These are phyloP conservation scores for Diversispora epigaea DNA, from an alignment of 192 early-diverging fungal species.

Conservation along the genomic window DNA sequence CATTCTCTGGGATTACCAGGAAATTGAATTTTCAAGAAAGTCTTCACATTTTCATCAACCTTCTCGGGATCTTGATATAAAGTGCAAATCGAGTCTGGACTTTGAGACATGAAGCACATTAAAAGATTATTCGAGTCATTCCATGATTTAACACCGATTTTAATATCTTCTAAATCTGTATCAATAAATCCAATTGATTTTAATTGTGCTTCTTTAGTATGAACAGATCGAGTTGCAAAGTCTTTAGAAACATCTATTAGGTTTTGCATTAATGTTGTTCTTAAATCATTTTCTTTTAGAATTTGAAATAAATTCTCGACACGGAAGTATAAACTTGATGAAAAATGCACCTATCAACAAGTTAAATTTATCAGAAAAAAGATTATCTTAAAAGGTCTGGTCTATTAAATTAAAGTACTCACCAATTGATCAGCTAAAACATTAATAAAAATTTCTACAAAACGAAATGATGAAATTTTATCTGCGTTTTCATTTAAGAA, in stretches of 20 bases:
- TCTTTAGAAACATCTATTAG: conserved; percentile 25
- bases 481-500: conserved; percentile 1
- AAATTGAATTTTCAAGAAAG: conserved; percentile 25
- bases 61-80: conserved; percentile 23
- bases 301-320: conserved; percentile 25
- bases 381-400: conserved; percentile 18
- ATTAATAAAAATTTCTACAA: conserved; percentile 30
- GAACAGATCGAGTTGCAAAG: conserved; percentile 31
- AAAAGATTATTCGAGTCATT: conserved; percentile 32
- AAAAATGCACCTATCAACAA: conserved; percentile 28
- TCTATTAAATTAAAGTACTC: not conserved
- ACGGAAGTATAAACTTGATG: conserved; percentile 24
- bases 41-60: conserved; percentile 23
- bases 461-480: conserved; percentile 19
- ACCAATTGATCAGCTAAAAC: not conserved
- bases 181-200: not conserved
- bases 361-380: conserved; percentile 23
- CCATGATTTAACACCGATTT: not conserved
- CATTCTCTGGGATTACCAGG: not conserved
- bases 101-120: conserved; percentile 32
- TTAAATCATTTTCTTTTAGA: not conserved
- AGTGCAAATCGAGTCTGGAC: conserved; percentile 31
- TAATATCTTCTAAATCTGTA: no score
- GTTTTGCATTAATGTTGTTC: conserved; percentile 21
- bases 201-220: conserved; percentile 5